phyloP scores from a whole-genome alignment of 139 green algal genomes.

The Coccomyxa sp. region DNA sequence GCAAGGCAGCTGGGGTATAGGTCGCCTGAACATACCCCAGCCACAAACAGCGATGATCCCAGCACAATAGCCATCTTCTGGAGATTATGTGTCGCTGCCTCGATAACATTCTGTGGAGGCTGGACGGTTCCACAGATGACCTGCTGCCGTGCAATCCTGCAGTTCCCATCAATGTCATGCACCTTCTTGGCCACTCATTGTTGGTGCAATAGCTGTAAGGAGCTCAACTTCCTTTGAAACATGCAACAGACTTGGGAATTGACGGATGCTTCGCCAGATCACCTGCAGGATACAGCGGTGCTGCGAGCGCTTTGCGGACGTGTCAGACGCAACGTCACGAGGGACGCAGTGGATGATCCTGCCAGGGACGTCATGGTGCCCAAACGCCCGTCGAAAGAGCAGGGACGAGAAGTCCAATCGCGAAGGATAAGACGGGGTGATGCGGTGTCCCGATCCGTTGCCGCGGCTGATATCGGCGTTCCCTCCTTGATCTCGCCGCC shows the following conservation, averaged over 20 bases:
- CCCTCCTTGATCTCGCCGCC: too few relatives aligned
- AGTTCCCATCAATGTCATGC: neutral
- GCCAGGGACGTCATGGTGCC: neutral
- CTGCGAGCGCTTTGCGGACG: neutral
- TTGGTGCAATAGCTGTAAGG: neutral
- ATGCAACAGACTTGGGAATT: neutral
- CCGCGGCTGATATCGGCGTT: too few relatives aligned
- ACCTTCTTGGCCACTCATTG: neutral
- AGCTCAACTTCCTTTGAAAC: neutral
- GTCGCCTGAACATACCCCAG: neutral
- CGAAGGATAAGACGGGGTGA: neutral
- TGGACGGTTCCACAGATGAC: constrained; percentile 27
- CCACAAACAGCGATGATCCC: neutral
- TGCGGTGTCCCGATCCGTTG: too few relatives aligned
- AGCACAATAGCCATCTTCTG: neutral
- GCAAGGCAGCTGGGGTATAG: neutral
- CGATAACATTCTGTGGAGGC: constrained; percentile 19
- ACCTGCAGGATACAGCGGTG: neutral
- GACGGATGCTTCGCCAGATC: neutral
- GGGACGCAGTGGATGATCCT: neutral
- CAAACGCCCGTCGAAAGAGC: too few relatives aligned
- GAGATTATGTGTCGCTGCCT: constrained; percentile 12
- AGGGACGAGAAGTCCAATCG: neutral
- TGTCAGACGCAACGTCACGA: neutral
- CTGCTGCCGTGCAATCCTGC: constrained; percentile 17